These are phyloP conservation scores for Tetrapyrgos nigripes DNA, from an alignment of 1,284 basidiomycete species.

Conservation along the genomic window DNA sequence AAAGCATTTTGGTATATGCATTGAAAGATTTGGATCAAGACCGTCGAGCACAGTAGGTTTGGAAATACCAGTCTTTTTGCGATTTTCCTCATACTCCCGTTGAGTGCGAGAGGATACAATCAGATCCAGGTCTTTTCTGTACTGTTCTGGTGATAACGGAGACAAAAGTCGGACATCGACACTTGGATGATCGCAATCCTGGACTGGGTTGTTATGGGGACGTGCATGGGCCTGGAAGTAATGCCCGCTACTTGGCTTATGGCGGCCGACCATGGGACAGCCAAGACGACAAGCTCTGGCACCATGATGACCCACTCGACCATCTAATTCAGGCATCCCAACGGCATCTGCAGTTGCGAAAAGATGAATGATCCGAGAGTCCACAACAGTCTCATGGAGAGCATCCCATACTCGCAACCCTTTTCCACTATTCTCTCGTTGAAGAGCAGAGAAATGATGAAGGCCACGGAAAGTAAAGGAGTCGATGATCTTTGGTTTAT, in stretches of 20 bases:
- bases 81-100: conserved; percentile 19
- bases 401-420: conserved; percentile 39
- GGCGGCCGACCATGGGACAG: conserved; percentile 33
- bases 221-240: not conserved
- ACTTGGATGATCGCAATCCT: not conserved
- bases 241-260: conserved; percentile 29
- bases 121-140: conserved; percentile 17
- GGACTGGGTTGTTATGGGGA: not conserved
- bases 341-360: conserved; percentile 30
- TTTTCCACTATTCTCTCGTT: conserved; percentile 23
- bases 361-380: conserved; percentile 24
- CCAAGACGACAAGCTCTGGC: conserved; percentile 25
- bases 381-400: conserved; percentile 1
- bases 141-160: conserved; percentile 2
- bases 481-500: conserved; percentile 40
- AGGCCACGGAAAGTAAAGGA: conserved; percentile 43
- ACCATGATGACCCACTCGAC: conserved; percentile 42
- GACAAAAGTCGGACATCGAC: not conserved
- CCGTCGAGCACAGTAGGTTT: conserved; percentile 33
- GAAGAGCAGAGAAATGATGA: conserved; percentile 38
- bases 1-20: conserved; percentile 35
- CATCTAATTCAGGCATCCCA: conserved; percentile 33
- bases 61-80: conserved; percentile 29
- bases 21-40: conserved; percentile 12
- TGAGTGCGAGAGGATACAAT: conserved; percentile 14